A percentile compares a stretch with the other conserved stretches of the same genome.
Evolutionary conservation across 495 filamentous ascomycete genomes (phyloP).

Genomic region (Rostrohypoxylon terebratum): DNA sequence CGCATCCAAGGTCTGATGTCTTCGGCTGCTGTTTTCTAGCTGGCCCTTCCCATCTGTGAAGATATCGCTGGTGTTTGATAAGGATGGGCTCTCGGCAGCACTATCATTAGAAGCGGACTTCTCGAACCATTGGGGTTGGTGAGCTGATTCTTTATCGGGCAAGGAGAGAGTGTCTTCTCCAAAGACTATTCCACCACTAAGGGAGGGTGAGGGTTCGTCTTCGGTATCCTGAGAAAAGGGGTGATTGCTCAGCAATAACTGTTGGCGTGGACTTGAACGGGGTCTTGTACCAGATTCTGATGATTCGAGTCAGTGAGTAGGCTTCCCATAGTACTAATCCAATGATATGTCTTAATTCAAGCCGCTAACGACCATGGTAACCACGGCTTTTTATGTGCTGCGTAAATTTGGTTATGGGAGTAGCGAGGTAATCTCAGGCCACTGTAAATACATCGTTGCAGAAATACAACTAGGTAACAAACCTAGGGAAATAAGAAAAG

Average conservation of each 20-base stretch:
- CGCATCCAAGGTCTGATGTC: conserved; percentile 46
- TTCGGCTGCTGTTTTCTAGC: conserved; percentile 51
- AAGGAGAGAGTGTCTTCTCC: conserved; percentile 42
- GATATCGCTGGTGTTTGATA: conserved; percentile 57
- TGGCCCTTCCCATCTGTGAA: conserved; percentile 64
- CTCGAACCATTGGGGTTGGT: conserved; percentile 46
- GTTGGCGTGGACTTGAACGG: conserved; percentile 25
- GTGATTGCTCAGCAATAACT: conserved; percentile 35
- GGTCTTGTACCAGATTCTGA: conserved; percentile 13
- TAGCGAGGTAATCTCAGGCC: not conserved
- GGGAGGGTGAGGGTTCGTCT: conserved; percentile 16
- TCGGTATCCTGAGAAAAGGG: conserved; percentile 32
- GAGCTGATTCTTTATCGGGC: not conserved
- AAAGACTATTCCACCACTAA: conserved; percentile 46
- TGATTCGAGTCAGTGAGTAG: conserved; percentile 9
- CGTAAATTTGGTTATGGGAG: not conserved
- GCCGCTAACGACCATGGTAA: not conserved
- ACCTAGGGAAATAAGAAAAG: not conserved
- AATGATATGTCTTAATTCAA: no score
- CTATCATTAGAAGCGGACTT: conserved; percentile 50
- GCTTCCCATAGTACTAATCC: not conserved
- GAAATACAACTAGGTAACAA: not conserved
- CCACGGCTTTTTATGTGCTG: not conserved
- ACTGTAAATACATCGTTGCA: not conserved
- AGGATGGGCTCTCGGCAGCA: conserved; percentile 51